These are phyloP conservation scores for Sphagnum contortum DNA, from an alignment of 225 moss, liverwort and hornwort species.

Conservation along the genomic window DNA sequence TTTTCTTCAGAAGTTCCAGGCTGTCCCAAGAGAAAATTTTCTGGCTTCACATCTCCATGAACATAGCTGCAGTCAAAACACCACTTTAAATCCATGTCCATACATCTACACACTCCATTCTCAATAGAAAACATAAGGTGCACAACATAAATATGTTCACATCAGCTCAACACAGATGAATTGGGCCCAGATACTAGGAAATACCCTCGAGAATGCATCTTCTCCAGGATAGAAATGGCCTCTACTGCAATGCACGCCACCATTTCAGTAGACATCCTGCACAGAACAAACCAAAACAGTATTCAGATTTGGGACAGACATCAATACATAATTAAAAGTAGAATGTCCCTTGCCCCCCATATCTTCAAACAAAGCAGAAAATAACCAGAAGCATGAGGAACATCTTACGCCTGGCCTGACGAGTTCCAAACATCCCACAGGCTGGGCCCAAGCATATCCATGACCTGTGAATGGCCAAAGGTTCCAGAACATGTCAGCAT, in stretches of 20 bases:
- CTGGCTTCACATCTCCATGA: constrained; percentile 62
- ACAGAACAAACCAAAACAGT: not conserved
- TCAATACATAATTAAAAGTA: no score
- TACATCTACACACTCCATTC: no score
- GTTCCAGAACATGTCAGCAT: no score
- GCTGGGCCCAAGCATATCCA: constrained; percentile 65
- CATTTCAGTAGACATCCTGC: constrained; percentile 66
- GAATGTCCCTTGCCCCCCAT: no score
- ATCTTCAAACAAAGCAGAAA: no score
- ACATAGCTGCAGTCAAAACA: constrained; percentile 31
- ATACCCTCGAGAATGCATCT: constrained; percentile 53
- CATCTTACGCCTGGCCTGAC: constrained; percentile 52
- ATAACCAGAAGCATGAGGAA: no score
- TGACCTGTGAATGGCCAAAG: constrained; percentile 21
- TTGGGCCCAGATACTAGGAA: not conserved
- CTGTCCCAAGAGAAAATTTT: constrained; percentile 57
- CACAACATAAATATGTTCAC: no score
- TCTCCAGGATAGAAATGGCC: constrained; percentile 54
- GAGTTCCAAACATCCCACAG: constrained; percentile 72
- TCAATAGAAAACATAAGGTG: no score
- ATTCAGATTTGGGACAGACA: no score
- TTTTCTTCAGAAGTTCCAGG: constrained; percentile 46
- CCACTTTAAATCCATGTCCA: not conserved
- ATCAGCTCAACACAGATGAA: no score
- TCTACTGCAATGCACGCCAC: constrained; percentile 65